Evolutionary conservation across 176 grass and related monocot genomes (phyloP).

Genomic region (Avena insularis): DNA sequence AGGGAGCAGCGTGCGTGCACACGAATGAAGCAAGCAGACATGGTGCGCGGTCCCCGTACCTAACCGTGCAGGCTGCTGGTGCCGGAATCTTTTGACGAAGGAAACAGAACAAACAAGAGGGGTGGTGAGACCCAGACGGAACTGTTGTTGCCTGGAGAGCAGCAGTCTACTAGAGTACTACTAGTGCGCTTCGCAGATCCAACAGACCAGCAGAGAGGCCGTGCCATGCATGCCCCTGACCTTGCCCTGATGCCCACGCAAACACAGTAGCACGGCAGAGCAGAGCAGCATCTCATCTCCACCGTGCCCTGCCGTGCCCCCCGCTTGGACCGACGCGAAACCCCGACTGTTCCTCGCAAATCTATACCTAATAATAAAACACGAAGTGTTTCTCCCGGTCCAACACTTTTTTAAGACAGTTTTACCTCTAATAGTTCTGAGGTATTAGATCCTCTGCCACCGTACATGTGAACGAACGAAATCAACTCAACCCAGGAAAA

Average conservation of each 20-base stretch:
- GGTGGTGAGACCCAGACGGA: background rate
- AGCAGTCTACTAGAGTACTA: background rate
- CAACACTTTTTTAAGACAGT: too few species aligned
- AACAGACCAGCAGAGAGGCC: background rate
- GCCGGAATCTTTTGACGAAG: background rate
- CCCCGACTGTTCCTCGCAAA: background rate
- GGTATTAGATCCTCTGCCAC: too few species aligned
- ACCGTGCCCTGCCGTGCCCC: background rate
- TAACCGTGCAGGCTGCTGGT: background rate
- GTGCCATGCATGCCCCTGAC: background rate
- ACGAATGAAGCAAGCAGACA: background rate
- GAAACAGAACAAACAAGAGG: background rate
- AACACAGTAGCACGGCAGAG: background rate
- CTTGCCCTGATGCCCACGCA: conserved; percentile 9
- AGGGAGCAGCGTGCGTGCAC: background rate
- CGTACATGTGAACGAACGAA: too few species aligned
- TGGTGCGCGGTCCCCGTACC: background rate
- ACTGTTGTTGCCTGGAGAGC: conserved; percentile 39
- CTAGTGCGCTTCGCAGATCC: conserved; percentile 39
- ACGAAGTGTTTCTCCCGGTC: too few species aligned
- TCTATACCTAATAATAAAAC: too few species aligned
- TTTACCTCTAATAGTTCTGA: too few species aligned
- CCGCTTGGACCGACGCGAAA: background rate
- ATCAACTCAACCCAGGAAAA: too few species aligned
- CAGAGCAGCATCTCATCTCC: background rate